These are phyloP conservation scores for Bifiguratus adelaidae DNA, from an alignment of 192 early-diverging fungal species.

Conservation along the genomic window DNA sequence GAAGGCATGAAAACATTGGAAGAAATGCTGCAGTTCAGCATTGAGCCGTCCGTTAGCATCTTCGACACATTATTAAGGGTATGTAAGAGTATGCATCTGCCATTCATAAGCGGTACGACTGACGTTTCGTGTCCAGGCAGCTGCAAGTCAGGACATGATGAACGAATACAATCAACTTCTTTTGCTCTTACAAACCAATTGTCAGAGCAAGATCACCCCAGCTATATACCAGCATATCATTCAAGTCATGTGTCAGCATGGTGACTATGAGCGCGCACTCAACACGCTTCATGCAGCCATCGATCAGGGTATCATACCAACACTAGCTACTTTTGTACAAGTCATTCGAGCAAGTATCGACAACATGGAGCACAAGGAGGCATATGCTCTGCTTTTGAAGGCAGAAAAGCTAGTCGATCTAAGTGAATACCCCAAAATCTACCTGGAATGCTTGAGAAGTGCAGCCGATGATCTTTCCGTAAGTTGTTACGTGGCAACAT, in stretches of 20 bases:
- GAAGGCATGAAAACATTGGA: constrained; percentile 14
- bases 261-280: constrained; percentile 21
- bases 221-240: constrained; percentile 23
- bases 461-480: constrained; percentile 27
- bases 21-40: constrained; percentile 18
- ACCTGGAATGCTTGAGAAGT: constrained; percentile 22
- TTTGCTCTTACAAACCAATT: constrained; percentile 3
- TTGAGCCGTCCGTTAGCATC: constrained; percentile 17
- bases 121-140: not conserved
- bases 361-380: constrained; percentile 14
- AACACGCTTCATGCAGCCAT: constrained; percentile 29
- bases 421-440: constrained; percentile 18
- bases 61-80: constrained; percentile 30
- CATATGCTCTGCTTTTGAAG: constrained; percentile 27
- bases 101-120: not conserved
- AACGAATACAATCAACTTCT: not conserved
- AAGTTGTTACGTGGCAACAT: not conserved
- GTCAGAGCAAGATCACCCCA: not conserved
- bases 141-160: not conserved
- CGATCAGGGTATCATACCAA: constrained; percentile 13
- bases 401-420: constrained; percentile 23
- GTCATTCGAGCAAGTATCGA: constrained; percentile 20
- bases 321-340: constrained; percentile 9
- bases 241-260: constrained; percentile 13
- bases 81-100: not conserved